These are phyloP conservation scores for Epicoccum nigrum DNA, from an alignment of 2,329 filamentous ascomycete genomes.

Conservation along the genomic window DNA sequence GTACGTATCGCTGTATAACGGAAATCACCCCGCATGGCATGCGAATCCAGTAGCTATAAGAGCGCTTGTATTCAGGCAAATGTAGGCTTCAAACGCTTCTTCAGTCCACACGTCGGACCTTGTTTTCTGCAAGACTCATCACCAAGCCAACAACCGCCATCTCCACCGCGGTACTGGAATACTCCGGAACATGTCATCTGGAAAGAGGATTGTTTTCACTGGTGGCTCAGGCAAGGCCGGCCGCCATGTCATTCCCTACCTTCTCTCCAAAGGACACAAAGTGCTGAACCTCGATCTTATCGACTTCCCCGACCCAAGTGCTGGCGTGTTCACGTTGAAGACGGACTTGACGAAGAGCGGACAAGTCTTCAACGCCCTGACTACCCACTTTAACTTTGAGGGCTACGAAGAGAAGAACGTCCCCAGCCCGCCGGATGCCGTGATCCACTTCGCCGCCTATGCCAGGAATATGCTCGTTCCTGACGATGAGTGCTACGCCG, in stretches of 20 bases:
- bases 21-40: constrained; percentile 10
- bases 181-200: constrained; percentile 33
- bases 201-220: constrained; percentile 51
- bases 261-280: constrained; percentile 58
- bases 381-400: constrained; percentile 61
- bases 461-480: constrained; percentile 67
- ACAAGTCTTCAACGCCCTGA: constrained; percentile 61
- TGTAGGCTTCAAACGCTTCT: background rate
- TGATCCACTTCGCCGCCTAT: constrained; percentile 66
- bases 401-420: constrained; percentile 55
- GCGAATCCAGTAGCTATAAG: constrained; percentile 3
- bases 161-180: background rate
- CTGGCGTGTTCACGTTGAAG: constrained; percentile 60
- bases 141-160: background rate
- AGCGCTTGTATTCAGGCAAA: background rate
- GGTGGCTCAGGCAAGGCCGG: constrained; percentile 61
- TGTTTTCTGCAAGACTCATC: background rate
- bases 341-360: constrained; percentile 62
- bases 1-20: constrained; percentile 5
- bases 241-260: constrained; percentile 60
- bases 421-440: constrained; percentile 60
- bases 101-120: constrained; percentile 1
- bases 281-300: constrained; percentile 63
- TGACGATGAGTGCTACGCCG: constrained; percentile 64
- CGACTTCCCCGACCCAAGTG: constrained; percentile 52